A percentile compares a stretch with the other conserved stretches of the same genome.
Conservation (phyloP, 2,329 filamentous ascomycete genomes). For the Fusarium coicis region DNA sequence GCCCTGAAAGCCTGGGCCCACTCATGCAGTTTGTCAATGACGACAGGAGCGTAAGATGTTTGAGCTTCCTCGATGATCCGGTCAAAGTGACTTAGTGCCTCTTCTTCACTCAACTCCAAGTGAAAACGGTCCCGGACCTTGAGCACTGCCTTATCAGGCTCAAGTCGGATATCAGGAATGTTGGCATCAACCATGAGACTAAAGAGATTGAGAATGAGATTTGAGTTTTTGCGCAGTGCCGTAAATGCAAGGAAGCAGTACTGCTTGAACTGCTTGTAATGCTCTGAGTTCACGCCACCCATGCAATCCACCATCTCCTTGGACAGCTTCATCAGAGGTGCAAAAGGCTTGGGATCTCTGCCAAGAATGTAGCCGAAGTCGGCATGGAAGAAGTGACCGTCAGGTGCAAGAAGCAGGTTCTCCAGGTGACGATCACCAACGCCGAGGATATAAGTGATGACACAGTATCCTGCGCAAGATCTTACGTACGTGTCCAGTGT, state of each 20-base stretch:
- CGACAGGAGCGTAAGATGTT: constrained; percentile 88
- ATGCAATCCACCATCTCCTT: constrained; percentile 99
- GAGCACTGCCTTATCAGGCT: constrained; percentile 91
- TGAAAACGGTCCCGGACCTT: constrained; percentile 97
- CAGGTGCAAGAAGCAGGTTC: constrained; percentile 89
- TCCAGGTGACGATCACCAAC: constrained; percentile 96
- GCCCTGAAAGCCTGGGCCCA: constrained; percentile 91
- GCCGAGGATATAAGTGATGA: constrained; percentile 97
- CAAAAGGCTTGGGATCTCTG: constrained; percentile 96
- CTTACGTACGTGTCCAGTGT: constrained; percentile 95
- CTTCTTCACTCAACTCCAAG: constrained; percentile 89
- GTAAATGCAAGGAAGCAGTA: constrained; percentile 97
- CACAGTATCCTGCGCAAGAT: constrained; percentile 96
- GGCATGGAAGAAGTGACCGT: constrained; percentile 96
- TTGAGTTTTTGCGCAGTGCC: constrained; percentile 87
- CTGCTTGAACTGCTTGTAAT: constrained; percentile 91
- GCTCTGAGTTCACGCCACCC: constrained; percentile 83
- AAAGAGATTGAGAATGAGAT: constrained; percentile 93
- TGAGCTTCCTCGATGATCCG: constrained; percentile 90
- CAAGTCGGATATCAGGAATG: constrained; percentile 92
- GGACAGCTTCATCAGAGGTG: constrained; percentile 94
- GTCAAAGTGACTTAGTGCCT: constrained; percentile 89
- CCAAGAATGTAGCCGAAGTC: constrained; percentile 99
- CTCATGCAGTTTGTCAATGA: constrained; percentile 95
- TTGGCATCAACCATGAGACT: constrained; percentile 97